A percentile compares a stretch with the other conserved stretches of the same genome.
These are phyloP conservation scores for Leucocoprinus birnbaumii DNA, from an alignment of 768 basidiomycete genomes.

Conservation along the genomic window DNA sequence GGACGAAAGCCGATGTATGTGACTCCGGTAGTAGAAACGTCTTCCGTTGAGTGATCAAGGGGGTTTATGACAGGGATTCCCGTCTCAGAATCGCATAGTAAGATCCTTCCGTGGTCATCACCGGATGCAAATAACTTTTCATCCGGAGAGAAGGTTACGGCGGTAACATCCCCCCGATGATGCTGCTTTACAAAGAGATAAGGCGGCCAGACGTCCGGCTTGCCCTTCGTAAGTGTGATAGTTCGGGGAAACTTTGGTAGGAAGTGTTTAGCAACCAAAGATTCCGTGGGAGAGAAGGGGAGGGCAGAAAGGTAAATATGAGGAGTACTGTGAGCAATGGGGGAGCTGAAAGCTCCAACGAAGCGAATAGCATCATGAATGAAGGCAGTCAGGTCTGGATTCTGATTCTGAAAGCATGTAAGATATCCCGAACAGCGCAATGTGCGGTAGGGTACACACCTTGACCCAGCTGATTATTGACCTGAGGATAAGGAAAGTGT, in stretches of 20 bases:
- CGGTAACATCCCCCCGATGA: constrained; percentile 8
- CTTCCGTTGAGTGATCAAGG: constrained; percentile 16
- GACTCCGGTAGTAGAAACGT: constrained; percentile 10
- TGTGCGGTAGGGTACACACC: constrained; percentile 10
- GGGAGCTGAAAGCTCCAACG: constrained; percentile 14
- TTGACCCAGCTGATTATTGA: constrained; percentile 10
- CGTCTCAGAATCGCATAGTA: constrained; percentile 17
- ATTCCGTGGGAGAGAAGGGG: constrained; percentile 22
- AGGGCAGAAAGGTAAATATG: constrained; percentile 27
- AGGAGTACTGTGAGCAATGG: constrained; percentile 19
- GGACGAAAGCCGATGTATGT: constrained; percentile 25
- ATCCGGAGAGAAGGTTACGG: constrained; percentile 24
- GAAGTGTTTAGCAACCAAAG: constrained; percentile 14
- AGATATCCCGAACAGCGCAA: background rate
- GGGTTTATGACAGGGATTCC: constrained; percentile 10
- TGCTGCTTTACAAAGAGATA: constrained; percentile 14
- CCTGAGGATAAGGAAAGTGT: background rate
- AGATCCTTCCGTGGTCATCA: constrained; percentile 22
- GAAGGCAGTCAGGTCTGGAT: constrained; percentile 10
- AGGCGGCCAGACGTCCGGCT: constrained; percentile 17
- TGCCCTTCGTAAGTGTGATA: constrained; percentile 13
- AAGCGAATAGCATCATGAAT: constrained; percentile 19
- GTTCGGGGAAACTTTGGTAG: constrained; percentile 13
- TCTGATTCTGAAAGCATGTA: background rate
- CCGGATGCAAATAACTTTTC: constrained; percentile 23